phyloP scores from a whole-genome alignment of 164 flowering plant genomes.

The Umbilicus rupestris region DNA sequence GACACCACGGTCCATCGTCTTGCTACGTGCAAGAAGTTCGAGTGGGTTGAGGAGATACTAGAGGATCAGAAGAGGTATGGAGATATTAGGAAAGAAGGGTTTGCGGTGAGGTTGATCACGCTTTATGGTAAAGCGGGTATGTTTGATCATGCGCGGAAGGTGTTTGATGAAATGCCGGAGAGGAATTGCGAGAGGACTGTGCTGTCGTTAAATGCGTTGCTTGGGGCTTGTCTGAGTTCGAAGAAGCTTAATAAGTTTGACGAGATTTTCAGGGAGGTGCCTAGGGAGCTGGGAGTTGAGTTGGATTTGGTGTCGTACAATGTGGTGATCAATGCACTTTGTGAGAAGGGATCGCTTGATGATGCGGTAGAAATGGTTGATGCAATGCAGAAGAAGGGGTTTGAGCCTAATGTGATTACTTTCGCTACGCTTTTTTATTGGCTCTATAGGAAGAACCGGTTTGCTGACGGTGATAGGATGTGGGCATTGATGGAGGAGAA shows the following conservation, averaged over 20 bases:
- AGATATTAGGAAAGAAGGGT: slow-evolving; percentile 28
- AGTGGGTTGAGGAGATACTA: slow-evolving; percentile 30
- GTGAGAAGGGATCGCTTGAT: slow-evolving; percentile 33
- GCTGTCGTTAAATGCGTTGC: slow-evolving; percentile 37
- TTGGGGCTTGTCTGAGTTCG: slow-evolving; percentile 29
- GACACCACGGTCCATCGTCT: slow-evolving; percentile 29
- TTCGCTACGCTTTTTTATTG: slow-evolving; percentile 32
- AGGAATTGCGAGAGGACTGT: slow-evolving; percentile 27
- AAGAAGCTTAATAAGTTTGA: slow-evolving; percentile 30
- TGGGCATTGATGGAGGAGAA: slow-evolving; percentile 41
- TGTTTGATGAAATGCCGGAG: slow-evolving; percentile 58
- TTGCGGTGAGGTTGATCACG: slow-evolving; percentile 25
- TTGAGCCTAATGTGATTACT: slow-evolving; percentile 30
- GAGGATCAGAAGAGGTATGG: slow-evolving; percentile 34
- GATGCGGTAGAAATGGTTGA: slow-evolving; percentile 27
- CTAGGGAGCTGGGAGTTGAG: slow-evolving; percentile 19
- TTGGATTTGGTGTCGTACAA: slow-evolving; percentile 38
- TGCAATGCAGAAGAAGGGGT: slow-evolving; percentile 38
- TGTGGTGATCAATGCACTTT: slow-evolving; percentile 28
- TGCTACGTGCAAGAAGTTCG: slow-evolving; percentile 18
- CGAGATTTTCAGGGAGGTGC: slow-evolving; percentile 27
- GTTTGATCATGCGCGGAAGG: slow-evolving; percentile 41
- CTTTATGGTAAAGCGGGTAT: slow-evolving; percentile 49
- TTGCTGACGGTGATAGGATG: slow-evolving; percentile 34
- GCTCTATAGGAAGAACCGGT: slow-evolving; percentile 20